Conservation (phyloP, 345 rosid species). For the sweet orange (Citrus sinensis) region DNA sequence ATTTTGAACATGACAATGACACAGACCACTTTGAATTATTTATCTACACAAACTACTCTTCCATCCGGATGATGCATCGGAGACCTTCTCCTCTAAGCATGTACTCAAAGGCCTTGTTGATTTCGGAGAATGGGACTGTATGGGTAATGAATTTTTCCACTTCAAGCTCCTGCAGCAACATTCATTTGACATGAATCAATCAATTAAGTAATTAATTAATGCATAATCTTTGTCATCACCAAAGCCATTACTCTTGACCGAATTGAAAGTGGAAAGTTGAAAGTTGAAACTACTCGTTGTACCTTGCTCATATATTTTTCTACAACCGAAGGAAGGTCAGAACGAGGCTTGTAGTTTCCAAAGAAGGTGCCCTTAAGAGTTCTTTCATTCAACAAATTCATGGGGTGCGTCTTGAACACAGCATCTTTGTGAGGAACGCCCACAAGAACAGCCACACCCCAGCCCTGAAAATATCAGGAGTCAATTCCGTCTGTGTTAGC, state of each 20-base stretch:
- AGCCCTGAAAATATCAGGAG: constrained; percentile 27
- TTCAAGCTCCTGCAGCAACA: constrained; percentile 37
- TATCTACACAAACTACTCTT: neutral
- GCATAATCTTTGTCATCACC: neutral
- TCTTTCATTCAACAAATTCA: constrained; percentile 42
- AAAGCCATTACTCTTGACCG: neutral
- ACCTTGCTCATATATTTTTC: constrained; percentile 58
- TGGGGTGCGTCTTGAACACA: constrained; percentile 46
- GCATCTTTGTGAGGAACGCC: constrained; percentile 52
- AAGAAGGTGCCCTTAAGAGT: constrained; percentile 59
- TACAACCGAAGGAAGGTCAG: constrained; percentile 43
- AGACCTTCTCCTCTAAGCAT: constrained; percentile 48
- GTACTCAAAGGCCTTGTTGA: constrained; percentile 45
- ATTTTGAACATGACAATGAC: too few relatives aligned
- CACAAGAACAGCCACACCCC: constrained; percentile 55
- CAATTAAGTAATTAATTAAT: neutral
- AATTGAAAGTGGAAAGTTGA: too few relatives aligned
- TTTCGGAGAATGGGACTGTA: constrained; percentile 33
- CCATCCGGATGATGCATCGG: constrained; percentile 47
- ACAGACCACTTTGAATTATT: neutral
- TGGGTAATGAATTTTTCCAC: constrained; percentile 53
- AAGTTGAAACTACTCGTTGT: neutral
- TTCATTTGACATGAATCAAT: neutral
- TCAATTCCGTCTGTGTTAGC: neutral
- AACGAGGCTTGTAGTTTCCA: constrained; percentile 55